These are phyloP conservation scores for Colletotrichum chrysophilum DNA, from an alignment of 2,329 filamentous ascomycete genomes.

Conservation along the genomic window DNA sequence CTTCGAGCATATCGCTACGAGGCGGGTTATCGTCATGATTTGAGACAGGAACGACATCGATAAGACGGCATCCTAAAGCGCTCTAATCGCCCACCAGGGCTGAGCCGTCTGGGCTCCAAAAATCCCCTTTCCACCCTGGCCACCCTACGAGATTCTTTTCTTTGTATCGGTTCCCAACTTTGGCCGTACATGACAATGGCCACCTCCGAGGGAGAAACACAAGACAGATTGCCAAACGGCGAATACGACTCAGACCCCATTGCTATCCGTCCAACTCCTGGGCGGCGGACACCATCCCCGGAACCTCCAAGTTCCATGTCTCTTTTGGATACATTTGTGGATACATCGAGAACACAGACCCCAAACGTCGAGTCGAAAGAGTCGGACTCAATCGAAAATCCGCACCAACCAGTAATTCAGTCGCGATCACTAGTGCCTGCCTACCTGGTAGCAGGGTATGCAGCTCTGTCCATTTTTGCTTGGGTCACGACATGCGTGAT, in stretches of 20 bases:
- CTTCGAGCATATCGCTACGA: background rate
- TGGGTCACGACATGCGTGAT: background rate
- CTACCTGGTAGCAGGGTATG: background rate
- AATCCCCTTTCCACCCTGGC: rapidly evolving
- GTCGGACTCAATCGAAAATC: background rate
- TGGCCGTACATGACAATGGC: background rate
- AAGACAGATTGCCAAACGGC: background rate
- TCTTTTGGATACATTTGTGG: background rate
- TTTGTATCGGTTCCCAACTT: background rate
- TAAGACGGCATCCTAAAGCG: background rate
- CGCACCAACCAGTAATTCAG: background rate
- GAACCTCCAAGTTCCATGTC: background rate
- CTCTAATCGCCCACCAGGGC: background rate
- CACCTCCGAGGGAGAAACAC: background rate
- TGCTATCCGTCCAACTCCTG: background rate
- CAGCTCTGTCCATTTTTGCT: background rate
- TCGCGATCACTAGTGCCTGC: background rate
- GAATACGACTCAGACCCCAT: no score
- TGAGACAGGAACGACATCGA: background rate
- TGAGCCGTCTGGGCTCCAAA: background rate
- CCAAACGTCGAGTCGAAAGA: background rate
- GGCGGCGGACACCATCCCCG: background rate
- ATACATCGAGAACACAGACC: background rate
- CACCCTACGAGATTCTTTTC: background rate
- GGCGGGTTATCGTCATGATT: background rate